Evolutionary conservation across 352 stramenopile genomes (phyloP), one percentile per base, ranked within the genome.

Genomic region (Plasmopara halstedii): DNA sequence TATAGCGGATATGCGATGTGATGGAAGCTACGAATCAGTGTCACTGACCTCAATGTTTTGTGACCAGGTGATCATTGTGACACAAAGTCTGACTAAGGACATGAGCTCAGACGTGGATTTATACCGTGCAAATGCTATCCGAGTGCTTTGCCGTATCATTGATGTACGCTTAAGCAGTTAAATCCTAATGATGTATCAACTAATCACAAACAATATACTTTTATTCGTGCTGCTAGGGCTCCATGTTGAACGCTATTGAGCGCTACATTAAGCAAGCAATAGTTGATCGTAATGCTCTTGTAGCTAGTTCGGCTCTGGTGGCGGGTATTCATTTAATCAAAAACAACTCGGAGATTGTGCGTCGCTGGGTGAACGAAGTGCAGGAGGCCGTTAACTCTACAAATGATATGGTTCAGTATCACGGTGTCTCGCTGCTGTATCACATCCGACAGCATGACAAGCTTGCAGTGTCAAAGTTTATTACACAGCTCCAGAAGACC

Each of bases 191-290:
- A 31, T 44, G 18, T 26, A 44, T 33, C 8, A 26, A 47, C 31
- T 64, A 14, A 60, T 47, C 22, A 33, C 2, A 38, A 42, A 15
- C 45, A 20, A 0, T 40, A 42, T 33, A 26, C 26, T 41, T 11
- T 29, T 44, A 26, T 44, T 20, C 29, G 6, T 54, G 53, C 27
- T 3, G n/a, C 29, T 42, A 85, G 73, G 80, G 82, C n/a, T 94
- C 79, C 6, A 94, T 95, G 72, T 63, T 97, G 35, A 84, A 84
- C 44, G 85, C 85, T 33, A 96, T 97, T 46, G 88, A 97, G 63
- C 79, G 92, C 18, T 99, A 99, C 75, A 94, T 99, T 49, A 99
- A 99, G 71, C 96, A 99, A 48, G 96, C 96, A 2, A 97, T 99
- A 49, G 96, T 99, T 35, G 96, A 99, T 71, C 95, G 89, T 47